phyloP scores from a whole-genome alignment of 1,284 basidiomycete species.

The Marasmius fiardii region DNA sequence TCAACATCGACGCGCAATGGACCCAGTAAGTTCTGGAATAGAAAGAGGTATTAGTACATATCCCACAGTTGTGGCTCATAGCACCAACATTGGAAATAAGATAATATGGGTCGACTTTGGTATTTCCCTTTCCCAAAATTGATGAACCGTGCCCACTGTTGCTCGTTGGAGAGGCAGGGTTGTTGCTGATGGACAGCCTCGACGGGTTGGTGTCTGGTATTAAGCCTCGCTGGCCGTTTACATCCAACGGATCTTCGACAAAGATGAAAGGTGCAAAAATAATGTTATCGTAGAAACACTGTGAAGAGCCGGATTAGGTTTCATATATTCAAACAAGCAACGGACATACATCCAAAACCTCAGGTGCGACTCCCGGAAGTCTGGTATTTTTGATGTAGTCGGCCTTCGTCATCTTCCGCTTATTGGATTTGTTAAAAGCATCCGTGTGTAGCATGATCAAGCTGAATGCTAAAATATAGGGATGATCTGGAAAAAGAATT shows the following conservation, averaged over 20 bases:
- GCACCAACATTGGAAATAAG: constrained; percentile 76
- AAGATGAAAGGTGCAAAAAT: constrained; percentile 95
- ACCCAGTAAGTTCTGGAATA: constrained; percentile 58
- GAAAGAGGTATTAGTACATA: constrained; percentile 6
- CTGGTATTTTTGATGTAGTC: constrained; percentile 92
- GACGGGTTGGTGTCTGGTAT: constrained; percentile 39
- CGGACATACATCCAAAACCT: constrained; percentile 80
- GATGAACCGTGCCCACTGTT: constrained; percentile 24
- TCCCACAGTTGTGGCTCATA: constrained; percentile 2
- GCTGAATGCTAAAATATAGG: constrained; percentile 96
- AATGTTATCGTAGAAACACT: constrained; percentile 98
- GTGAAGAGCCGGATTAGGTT: constrained; percentile 1
- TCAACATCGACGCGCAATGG: constrained; percentile 79
- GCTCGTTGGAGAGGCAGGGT: constrained; percentile 32
- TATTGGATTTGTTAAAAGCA: constrained; percentile 97
- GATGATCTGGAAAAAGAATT: constrained; percentile 63
- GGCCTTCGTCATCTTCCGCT: constrained; percentile 93
- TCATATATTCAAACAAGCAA: background rate
- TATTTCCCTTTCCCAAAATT: constrained; percentile 46
- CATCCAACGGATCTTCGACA: constrained; percentile 84
- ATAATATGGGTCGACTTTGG: constrained; percentile 89
- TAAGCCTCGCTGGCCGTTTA: constrained; percentile 52
- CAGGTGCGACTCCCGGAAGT: constrained; percentile 80
- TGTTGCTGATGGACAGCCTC: constrained; percentile 34
- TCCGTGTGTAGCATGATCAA: constrained; percentile 99